Conservation (phyloP, 2,329 filamentous ascomycete genomes). For the Aspergillus sp. region DNA sequence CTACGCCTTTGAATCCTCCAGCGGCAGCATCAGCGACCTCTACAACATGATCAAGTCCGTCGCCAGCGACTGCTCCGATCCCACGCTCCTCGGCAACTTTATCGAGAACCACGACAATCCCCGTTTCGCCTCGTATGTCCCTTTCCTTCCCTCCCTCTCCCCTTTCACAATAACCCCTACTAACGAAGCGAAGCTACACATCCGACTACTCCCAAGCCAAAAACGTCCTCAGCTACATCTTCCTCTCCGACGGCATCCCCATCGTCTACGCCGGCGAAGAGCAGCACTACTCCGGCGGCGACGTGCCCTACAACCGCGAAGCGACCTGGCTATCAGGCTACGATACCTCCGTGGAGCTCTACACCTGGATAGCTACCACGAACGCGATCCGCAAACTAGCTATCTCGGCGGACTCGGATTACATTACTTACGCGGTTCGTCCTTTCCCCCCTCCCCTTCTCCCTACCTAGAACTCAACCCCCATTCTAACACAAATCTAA, state of each 20-base stretch:
- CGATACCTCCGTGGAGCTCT: conserved; percentile 50
- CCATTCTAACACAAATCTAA: neutral
- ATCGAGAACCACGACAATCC: conserved; percentile 64
- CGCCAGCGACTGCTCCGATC: conserved; percentile 42
- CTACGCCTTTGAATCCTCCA: conserved; percentile 35
- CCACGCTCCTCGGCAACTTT: conserved; percentile 55
- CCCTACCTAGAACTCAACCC: neutral
- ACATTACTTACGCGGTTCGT: conserved; percentile 40
- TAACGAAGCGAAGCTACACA: conserved; percentile 26
- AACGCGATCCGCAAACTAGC: conserved; percentile 55
- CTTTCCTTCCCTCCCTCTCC: too few relatives aligned
- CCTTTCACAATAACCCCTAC: neutral
- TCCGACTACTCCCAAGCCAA: conserved; percentile 51
- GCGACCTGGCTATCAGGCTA: conserved; percentile 59
- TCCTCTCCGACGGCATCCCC: conserved; percentile 62
- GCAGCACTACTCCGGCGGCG: conserved; percentile 59
- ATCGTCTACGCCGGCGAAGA: conserved; percentile 69
- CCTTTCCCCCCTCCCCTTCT: neutral
- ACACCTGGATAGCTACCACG: conserved; percentile 48
- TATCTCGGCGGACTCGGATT: conserved; percentile 38
- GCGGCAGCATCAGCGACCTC: conserved; percentile 38
- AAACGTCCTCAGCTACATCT: conserved; percentile 62
- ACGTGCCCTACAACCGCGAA: conserved; percentile 55
- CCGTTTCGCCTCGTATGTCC: conserved; percentile 49
- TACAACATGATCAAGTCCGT: conserved; percentile 37